phyloP scores from a whole-genome alignment of 2,329 filamentous ascomycete genomes.

The Scopulariopsis brevicaulis region DNA sequence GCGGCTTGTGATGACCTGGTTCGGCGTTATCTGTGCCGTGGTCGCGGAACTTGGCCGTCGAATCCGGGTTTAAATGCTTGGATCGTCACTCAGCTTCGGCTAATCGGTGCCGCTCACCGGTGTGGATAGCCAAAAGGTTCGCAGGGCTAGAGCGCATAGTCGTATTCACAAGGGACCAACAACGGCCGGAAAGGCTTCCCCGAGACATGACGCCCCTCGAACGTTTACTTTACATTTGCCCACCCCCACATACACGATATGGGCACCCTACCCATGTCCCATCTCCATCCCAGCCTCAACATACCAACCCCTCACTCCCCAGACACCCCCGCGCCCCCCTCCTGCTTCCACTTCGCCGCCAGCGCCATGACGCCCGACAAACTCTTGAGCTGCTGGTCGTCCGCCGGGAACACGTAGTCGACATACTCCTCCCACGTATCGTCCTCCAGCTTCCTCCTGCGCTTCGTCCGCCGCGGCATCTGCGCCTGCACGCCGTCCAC shows the following conservation, averaged over 20 bases:
- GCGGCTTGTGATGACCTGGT: no score
- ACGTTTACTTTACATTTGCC: no score
- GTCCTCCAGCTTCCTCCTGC: slow-evolving; percentile 82
- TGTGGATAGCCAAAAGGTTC: no score
- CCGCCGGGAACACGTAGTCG: slow-evolving; percentile 94
- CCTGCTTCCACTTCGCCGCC: slow-evolving; percentile 81
- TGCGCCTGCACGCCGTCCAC: slow-evolving; percentile 77
- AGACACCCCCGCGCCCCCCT: slow-evolving; percentile 22
- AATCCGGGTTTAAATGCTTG: no score
- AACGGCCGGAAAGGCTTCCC: no score
- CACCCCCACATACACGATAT: neutral
- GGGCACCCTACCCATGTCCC: neutral
- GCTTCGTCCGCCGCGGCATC: slow-evolving; percentile 91
- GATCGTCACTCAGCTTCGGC: no score
- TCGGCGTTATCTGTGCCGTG: no score
- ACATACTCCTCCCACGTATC: slow-evolving; percentile 93
- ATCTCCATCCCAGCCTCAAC: neutral
- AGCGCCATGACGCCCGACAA: slow-evolving; percentile 74
- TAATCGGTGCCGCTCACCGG: no score
- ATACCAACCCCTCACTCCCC: neutral
- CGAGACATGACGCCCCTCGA: no score
- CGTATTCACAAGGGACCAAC: no score
- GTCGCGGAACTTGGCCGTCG: no score
- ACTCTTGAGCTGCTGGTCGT: slow-evolving; percentile 77
- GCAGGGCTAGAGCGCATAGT: no score